Base-by-base conservation (phyloP, 2,329 filamentous ascomycete species). In the Aspergillus phoenicis region DNA sequence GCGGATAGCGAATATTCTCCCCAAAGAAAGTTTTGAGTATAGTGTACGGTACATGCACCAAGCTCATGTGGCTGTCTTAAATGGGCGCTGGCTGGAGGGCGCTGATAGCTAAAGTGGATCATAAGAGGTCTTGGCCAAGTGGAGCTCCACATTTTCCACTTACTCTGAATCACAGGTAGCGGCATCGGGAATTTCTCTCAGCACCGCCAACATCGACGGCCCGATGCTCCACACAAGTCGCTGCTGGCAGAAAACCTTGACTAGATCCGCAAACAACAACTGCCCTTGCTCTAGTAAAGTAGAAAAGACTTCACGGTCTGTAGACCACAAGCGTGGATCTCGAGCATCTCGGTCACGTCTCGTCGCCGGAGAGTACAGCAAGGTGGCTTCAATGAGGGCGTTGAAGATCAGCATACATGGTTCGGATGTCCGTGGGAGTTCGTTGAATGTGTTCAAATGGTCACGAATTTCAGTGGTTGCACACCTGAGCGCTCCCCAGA, bases 401-500 rank as follows among this genome's bases (percentile, higher is more conserved):
- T 71, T 69, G 49, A 71, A 70, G 10, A 72, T 65, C 36, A 72
- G 54, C 33, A 66, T 67, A 2, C 65, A 66, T 3, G 64, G 60
- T 58, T 71, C 69, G 2, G 63, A 69, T 1, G 62, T 65, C 15
- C 60, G 59, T 15, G 65, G 66, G 15, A 66, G 48, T 53, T 65
- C 53, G 38, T 66, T 52, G 41, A 65, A 66, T 0, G 63, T 61
- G 8, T 59, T 58, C 41, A 66, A 47, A 7, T 66, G 64, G 6
- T 51, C 36, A 1, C 66, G 65, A 24, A 73, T 66, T 33, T 75
- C 69, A 1, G 66, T 60, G 2, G 62, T 66, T 1, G 72, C 71
- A 52, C 71, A 69, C 49, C 67, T 61, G 1, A 76, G 62, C 0
- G 70, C 68, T 26, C 67, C 62, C 73, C 73, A 76, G 5, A 75